These are phyloP conservation scores for Phytopythium delawarense DNA, from an alignment of 352 stramenopile genomes.

Conservation along the genomic window DNA sequence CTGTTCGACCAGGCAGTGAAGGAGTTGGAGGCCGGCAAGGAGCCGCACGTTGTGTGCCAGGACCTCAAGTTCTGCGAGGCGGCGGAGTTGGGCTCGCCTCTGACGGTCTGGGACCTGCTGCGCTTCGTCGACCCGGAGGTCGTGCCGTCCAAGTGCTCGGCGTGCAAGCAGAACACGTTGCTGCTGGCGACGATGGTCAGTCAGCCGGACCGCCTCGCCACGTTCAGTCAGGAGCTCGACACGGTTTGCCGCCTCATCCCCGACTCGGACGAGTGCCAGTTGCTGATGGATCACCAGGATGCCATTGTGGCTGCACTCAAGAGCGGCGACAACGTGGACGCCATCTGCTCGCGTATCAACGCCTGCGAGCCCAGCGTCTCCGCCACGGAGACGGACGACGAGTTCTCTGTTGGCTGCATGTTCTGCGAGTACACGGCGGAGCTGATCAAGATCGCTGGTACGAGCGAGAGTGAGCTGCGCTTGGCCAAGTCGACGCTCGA, in stretches of 20 bases:
- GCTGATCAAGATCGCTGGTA: conserved; percentile 39
- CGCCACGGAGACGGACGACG: conserved; percentile 19
- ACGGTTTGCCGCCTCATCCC: conserved; percentile 57
- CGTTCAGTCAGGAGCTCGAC: conserved; percentile 43
- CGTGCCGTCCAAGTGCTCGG: conserved; percentile 37
- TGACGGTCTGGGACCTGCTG: conserved; percentile 31
- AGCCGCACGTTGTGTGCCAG: conserved; percentile 54
- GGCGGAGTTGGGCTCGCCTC: conserved; percentile 7
- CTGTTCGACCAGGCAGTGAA: conserved; percentile 56
- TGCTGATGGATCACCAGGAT: conserved; percentile 49
- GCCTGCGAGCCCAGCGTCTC: conserved; percentile 22
- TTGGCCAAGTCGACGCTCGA: conserved; percentile 67
- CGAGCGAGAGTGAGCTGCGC: conserved; percentile 43
- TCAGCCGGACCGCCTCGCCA: conserved; percentile 36
- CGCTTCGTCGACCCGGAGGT: conserved; percentile 37
- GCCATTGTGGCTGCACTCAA: conserved; percentile 49
- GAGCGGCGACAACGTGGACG: conserved; percentile 40
- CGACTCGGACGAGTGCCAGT: conserved; percentile 48
- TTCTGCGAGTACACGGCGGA: conserved; percentile 80
- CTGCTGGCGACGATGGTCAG: conserved; percentile 47
- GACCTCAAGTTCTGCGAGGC: conserved; percentile 43
- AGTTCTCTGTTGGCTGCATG: conserved; percentile 60
- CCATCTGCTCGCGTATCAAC: conserved; percentile 46
- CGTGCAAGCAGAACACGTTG: conserved; percentile 57
- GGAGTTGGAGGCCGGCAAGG: conserved; percentile 49